Percentiles rank a stretch among this genome's conserved stretches.
phyloP scores from a whole-genome alignment of 345 rosid genomes.

The Anacardium occidentale region DNA sequence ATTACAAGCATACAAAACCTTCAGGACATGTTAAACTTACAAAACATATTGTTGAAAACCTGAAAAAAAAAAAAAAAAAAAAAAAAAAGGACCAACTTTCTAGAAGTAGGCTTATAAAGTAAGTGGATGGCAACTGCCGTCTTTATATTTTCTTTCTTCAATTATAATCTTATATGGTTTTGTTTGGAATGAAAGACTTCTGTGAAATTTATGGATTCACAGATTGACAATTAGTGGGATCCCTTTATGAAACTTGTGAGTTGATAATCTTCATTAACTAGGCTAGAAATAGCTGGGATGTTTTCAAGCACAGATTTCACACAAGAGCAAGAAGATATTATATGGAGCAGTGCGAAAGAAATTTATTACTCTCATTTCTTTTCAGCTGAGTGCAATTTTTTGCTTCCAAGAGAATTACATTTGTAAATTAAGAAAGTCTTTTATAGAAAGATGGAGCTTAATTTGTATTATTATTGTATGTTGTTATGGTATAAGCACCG shows the following conservation, averaged over 20 bases:
- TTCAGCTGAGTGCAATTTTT: too few relatives aligned
- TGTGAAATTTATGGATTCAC: not conserved
- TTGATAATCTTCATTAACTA: too few relatives aligned
- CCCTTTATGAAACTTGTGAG: too few relatives aligned
- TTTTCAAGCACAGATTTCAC: not conserved
- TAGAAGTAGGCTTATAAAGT: not conserved
- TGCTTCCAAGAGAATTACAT: too few relatives aligned
- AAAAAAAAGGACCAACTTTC: not conserved
- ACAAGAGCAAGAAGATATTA: not conserved
- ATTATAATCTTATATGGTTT: not conserved
- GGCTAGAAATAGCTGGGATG: too few relatives aligned
- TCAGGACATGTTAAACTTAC: not conserved
- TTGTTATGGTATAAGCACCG: too few relatives aligned
- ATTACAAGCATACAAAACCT: constrained; percentile 6
- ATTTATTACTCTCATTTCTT: too few relatives aligned
- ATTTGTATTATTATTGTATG: too few relatives aligned
- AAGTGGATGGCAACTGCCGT: not conserved
- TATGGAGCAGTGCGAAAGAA: too few relatives aligned
- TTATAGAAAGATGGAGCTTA: too few relatives aligned
- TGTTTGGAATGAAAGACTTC: too few relatives aligned
- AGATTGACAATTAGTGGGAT: not conserved
- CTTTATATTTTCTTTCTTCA: not conserved
- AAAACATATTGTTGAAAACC: not conserved
- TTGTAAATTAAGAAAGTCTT: too few relatives aligned
- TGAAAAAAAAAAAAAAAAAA: not conserved